Conservation (phyloP, 257 asterid species). For the Nicotiana noctiflora region DNA sequence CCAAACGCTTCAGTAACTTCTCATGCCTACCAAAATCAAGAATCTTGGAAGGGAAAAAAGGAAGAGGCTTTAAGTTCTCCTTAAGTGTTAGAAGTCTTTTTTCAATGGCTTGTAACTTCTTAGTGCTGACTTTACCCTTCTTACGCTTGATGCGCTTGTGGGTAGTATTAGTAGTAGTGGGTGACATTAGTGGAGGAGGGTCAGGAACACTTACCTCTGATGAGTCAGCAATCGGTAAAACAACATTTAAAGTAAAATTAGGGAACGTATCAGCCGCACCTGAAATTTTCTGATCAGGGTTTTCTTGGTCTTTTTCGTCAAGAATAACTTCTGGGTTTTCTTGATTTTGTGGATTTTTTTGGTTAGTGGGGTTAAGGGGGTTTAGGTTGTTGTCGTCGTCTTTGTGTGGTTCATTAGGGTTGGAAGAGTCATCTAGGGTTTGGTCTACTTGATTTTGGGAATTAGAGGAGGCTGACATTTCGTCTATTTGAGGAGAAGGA, state of each 20-base stretch:
- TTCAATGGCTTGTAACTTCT: conserved; percentile 46
- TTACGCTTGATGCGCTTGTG: conserved; percentile 34
- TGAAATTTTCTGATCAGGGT: conserved; percentile 1
- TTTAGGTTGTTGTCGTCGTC: neutral
- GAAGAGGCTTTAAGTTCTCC: conserved; percentile 52
- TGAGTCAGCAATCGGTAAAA: conserved; percentile 17
- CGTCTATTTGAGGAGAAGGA: too few species aligned
- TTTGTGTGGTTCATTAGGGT: neutral
- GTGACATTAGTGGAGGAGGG: conserved; percentile 22
- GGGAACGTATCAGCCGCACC: neutral
- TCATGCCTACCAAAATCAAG: conserved; percentile 52
- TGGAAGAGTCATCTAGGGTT: neutral
- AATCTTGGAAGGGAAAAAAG: conserved; percentile 43
- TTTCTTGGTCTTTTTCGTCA: conserved; percentile 17
- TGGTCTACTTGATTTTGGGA: neutral
- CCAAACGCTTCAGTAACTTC: conserved; percentile 50
- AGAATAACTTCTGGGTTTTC: conserved; percentile 6
- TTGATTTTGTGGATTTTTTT: conserved; percentile 11
- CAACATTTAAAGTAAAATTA: neutral
- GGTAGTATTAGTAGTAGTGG: conserved; percentile 7
- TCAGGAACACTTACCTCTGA: conserved; percentile 7
- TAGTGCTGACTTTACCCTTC: conserved; percentile 40
- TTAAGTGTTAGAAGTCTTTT: conserved; percentile 39
- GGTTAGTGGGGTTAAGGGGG: neutral
- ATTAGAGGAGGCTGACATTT: neutral